These are phyloP conservation scores for Peronospora farinosa DNA, from an alignment of 352 stramenopile genomes.

Conservation along the genomic window DNA sequence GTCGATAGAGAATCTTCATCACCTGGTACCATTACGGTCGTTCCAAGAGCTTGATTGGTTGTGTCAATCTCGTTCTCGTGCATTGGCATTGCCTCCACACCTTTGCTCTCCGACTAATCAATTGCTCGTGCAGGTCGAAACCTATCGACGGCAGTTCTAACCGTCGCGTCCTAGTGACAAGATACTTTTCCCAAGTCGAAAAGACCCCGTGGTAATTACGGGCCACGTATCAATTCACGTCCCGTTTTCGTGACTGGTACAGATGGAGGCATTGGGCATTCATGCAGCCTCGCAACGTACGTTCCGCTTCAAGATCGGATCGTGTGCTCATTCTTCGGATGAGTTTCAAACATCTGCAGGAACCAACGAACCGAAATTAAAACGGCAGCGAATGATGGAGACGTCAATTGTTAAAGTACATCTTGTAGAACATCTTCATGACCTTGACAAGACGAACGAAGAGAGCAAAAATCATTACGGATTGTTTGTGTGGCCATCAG, in stretches of 20 bases:
- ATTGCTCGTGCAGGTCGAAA: slow-evolving; percentile 15
- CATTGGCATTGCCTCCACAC: neutral
- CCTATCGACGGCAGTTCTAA: slow-evolving; percentile 18
- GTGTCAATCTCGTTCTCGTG: slow-evolving; percentile 10
- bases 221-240: slow-evolving; percentile 5
- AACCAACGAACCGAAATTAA: slow-evolving; percentile 5
- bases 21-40: slow-evolving; percentile 16
- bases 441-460: slow-evolving; percentile 33
- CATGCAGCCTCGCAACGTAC: slow-evolving; percentile 13
- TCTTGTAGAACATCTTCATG: slow-evolving; percentile 53
- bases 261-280: slow-evolving; percentile 7
- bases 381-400: slow-evolving; percentile 18
- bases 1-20: slow-evolving; percentile 22
- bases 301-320: slow-evolving; percentile 16
- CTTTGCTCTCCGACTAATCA: neutral
- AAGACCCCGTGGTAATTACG: slow-evolving; percentile 11
- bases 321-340: neutral
- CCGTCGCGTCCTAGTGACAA: slow-evolving; percentile 15
- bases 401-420: slow-evolving; percentile 26
- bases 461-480: slow-evolving; percentile 48
- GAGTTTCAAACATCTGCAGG: neutral
- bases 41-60: slow-evolving; percentile 13
- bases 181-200: slow-evolving; percentile 25
- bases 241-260: slow-evolving; percentile 19
- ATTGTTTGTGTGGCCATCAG: slow-evolving; percentile 63